phyloP scores from a whole-genome alignment of 345 rosid species.

The Carallia brachiata region DNA sequence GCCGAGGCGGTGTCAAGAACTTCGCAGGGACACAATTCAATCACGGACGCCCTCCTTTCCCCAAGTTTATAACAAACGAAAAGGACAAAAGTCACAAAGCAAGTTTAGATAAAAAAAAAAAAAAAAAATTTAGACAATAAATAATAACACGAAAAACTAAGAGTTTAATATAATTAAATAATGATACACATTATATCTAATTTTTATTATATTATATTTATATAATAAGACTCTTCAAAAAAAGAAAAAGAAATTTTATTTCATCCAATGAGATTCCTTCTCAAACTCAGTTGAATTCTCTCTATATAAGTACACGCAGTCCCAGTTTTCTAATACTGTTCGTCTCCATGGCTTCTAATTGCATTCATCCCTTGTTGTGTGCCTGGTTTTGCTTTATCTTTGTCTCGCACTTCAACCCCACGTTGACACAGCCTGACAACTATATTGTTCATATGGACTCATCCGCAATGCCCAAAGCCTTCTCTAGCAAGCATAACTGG shows the following conservation, averaged over 20 bases:
- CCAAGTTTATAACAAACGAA: too few species aligned
- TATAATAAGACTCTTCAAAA: too few species aligned
- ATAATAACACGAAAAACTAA: too few species aligned
- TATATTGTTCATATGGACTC: slow-evolving; percentile 31
- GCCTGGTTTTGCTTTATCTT: not conserved
- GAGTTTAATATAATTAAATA: too few species aligned
- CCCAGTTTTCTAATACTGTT: not conserved
- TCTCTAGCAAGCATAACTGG: slow-evolving; percentile 19
- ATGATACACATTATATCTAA: too few species aligned
- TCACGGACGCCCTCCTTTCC: too few species aligned
- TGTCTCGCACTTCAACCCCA: slow-evolving; percentile 6
- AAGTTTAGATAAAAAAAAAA: not conserved
- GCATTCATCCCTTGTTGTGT: not conserved
- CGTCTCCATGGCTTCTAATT: slow-evolving; percentile 12
- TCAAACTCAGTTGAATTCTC: not conserved
- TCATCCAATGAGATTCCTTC: not conserved
- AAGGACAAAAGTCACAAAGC: not conserved
- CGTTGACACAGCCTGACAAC: slow-evolving; percentile 14
- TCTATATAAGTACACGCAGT: not conserved
- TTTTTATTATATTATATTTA: too few species aligned
- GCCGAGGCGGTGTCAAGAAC: too few species aligned
- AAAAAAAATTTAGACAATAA: too few species aligned
- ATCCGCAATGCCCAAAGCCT: slow-evolving; percentile 23
- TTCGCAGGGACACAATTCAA: too few species aligned
- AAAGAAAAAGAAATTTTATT: not conserved